Evolutionary conservation across 169 alveolate species (phyloP).

Genomic region (Cytauxzoon felis): DNA sequence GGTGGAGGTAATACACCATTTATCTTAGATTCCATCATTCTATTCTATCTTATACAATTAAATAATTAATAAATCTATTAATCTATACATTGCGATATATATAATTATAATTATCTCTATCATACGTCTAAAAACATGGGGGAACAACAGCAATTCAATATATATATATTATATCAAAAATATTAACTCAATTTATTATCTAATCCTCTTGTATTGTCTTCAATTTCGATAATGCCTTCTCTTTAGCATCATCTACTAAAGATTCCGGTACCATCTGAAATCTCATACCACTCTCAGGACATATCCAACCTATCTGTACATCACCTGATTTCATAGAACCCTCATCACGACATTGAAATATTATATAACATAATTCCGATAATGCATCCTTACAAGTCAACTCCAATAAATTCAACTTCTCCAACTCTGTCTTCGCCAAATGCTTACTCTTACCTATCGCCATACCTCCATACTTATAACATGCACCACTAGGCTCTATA

Average conservation of each 20-base stretch:
- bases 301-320: slow-evolving; percentile 61
- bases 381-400: slow-evolving; percentile 43
- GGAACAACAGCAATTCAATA: no score
- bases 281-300: slow-evolving; percentile 22
- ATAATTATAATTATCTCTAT: background rate
- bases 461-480: slow-evolving; percentile 87
- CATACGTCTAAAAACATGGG: background rate
- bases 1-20: slow-evolving; percentile 9
- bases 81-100: background rate
- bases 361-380: slow-evolving; percentile 41
- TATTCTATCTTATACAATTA: background rate
- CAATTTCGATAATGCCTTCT: slow-evolving; percentile 29
- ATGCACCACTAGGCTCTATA: slow-evolving; percentile 88
- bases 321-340: slow-evolving; percentile 51
- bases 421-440: slow-evolving; percentile 89
- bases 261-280: slow-evolving; percentile 51
- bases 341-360: slow-evolving; percentile 51
- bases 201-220: slow-evolving; percentile 14
- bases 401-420: slow-evolving; percentile 66
- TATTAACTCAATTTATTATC: background rate
- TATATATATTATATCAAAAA: background rate
- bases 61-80: background rate
- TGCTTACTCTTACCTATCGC: slow-evolving; percentile 92
- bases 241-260: slow-evolving; percentile 26
- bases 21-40: background rate